phyloP scores from a whole-genome alignment of 257 asterid genomes.

The Lithospermum erythrorhizon region DNA sequence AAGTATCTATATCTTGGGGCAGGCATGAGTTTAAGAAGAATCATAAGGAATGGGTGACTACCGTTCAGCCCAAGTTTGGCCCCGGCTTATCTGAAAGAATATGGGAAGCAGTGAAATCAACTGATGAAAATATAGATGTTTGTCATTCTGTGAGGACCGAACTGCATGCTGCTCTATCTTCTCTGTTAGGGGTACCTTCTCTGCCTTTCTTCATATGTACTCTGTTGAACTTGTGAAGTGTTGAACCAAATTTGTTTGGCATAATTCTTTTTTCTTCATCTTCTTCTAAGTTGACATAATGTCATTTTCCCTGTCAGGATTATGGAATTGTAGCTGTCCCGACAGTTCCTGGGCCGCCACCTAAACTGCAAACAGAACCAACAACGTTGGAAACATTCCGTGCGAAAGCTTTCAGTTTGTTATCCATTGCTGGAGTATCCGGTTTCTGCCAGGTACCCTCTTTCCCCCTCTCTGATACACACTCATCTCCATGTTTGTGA shows the following conservation, averaged over 20 bases:
- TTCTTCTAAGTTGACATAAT: background rate
- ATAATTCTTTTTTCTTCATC: background rate
- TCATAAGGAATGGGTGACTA: conserved; percentile 75
- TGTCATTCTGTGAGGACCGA: conserved; percentile 46
- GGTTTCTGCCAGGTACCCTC: conserved; percentile 77
- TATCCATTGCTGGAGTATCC: conserved; percentile 82
- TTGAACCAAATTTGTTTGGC: background rate
- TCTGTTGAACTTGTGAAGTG: background rate
- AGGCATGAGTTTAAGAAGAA: conserved; percentile 78
- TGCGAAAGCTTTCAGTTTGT: conserved; percentile 74
- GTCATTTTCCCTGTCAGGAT: conserved; percentile 28
- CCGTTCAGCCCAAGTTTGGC: conserved; percentile 58
- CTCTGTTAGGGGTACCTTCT: conserved; percentile 45
- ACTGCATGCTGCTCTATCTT: conserved; percentile 49
- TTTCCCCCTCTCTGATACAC: conserved; percentile 4
- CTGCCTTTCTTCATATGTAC: background rate
- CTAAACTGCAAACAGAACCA: conserved; percentile 58
- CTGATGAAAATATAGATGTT: conserved; percentile 38
- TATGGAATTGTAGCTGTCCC: conserved; percentile 69
- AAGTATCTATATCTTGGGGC: conserved; percentile 8
- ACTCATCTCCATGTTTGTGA: background rate
- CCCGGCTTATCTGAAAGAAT: conserved; percentile 80
- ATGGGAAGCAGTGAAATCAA: conserved; percentile 48
- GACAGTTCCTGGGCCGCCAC: conserved; percentile 86
- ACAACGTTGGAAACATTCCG: conserved; percentile 51